Conservation (phyloP, 2,329 filamentous ascomycete species). For the Phoma sp. region DNA sequence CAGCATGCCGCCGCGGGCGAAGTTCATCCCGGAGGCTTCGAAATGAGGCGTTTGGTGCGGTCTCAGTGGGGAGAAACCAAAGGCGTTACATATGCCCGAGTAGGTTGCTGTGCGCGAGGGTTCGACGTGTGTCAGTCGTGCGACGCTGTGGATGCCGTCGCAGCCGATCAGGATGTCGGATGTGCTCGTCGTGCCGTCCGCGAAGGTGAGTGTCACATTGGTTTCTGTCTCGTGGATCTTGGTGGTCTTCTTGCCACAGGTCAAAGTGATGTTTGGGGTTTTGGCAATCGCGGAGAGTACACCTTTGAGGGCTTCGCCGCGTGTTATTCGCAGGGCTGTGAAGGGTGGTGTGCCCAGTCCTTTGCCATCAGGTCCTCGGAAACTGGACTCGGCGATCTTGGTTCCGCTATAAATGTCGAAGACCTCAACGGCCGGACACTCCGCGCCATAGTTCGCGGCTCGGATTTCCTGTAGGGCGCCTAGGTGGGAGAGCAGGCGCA, state of each 20-base stretch:
- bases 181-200: constrained; percentile 51
- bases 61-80: constrained; percentile 50
- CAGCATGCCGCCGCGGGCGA: constrained; percentile 54
- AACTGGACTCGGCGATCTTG: constrained; percentile 53
- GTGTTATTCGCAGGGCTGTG: constrained; percentile 53
- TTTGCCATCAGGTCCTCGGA: constrained; percentile 51
- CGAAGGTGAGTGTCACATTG: constrained; percentile 54
- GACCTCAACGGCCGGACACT: constrained; percentile 53
- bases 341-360: constrained; percentile 54
- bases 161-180: constrained; percentile 63
- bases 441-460: constrained; percentile 48
- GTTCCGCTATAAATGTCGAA: constrained; percentile 53
- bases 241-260: constrained; percentile 52
- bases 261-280: constrained; percentile 50
- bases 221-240: constrained; percentile 51
- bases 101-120: constrained; percentile 52
- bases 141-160: constrained; percentile 59
- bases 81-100: constrained; percentile 55
- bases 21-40: constrained; percentile 53
- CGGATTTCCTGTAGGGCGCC: constrained; percentile 56
- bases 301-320: constrained; percentile 53
- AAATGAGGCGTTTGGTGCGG: constrained; percentile 33
- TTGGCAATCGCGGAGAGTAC: constrained; percentile 51
- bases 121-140: constrained; percentile 54
- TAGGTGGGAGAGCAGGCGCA: constrained; percentile 60